Evolutionary conservation across 768 basidiomycete genomes (phyloP), one percentile per base, ranked within the genome.

Genomic region (Suillus spraguei): DNA sequence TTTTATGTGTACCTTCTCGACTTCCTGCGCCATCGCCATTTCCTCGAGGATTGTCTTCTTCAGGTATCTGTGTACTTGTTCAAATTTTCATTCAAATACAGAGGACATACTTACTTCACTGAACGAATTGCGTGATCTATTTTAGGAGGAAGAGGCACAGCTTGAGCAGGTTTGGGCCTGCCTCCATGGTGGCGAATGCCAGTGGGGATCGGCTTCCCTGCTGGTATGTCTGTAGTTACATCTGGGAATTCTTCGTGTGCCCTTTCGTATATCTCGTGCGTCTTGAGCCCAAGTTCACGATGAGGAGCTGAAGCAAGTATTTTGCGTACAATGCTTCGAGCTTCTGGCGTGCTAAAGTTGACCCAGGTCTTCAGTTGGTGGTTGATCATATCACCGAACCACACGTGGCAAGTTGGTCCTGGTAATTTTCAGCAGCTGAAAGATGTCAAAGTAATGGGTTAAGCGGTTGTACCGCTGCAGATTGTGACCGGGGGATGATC

Each of bases 1-100:
- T 50, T 41, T 58, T 28, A 69, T 58, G 56, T 38, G 54, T n/a
- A 70, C 53, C 62, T 73, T 72, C 49, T 68, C 66, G 32, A 71
- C 39, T 41, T 70, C 64, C 20, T 59, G 55, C 2, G 52, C 41
- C 17, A 62, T 59, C 11, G 59, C 68, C 63, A 73, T 67, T 56
- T 68, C 68, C 41, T 67, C 65, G 10, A 74, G 56, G 11, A 73
- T 58, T 42, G 67, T 44, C 35, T 64, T 70, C 47, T 71, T 74
- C 38, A 73, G 69, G 50, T 66, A 72, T 58, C 72, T 73, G 50
- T 11, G 17, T 28, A 28, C 56, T 41, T 33, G 17, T 17, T 36
- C 9, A 42, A 46, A 6, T 7, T 32, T 44, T 22, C 52, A 33
- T 28, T 53, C 4, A 8, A 47, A 47, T n/a, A 38, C 3, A 8